These are phyloP conservation scores for Cystobasidiopsis lactophilus DNA, from an alignment of 768 basidiomycete species.

Conservation along the genomic window DNA sequence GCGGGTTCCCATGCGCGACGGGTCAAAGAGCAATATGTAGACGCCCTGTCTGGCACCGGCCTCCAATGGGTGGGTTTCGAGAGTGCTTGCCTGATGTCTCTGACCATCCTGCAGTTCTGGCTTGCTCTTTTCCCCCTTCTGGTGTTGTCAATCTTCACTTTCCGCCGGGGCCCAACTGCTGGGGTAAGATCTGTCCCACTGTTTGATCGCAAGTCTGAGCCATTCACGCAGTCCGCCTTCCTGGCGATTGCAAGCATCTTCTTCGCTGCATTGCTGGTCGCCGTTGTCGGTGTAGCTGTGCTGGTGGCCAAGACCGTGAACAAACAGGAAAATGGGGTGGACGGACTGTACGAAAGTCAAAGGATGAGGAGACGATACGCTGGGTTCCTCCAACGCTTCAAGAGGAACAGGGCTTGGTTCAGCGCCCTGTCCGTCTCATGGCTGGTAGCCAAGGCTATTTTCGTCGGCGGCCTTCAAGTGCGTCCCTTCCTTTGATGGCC, in stretches of 20 bases:
- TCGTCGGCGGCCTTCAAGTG: constrained; percentile 9
- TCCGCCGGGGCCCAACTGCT: background rate
- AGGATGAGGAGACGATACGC: constrained; percentile 1
- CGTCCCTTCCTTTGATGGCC: background rate
- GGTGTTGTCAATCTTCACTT: constrained; percentile 2
- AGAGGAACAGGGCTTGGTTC: constrained; percentile 3
- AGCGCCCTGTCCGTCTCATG: background rate
- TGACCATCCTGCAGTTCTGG: too few species aligned
- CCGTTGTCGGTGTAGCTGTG: constrained; percentile 1
- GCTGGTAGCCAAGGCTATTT: constrained; percentile 3
- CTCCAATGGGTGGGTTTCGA: constrained; percentile 4
- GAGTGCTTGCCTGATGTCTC: too few species aligned
- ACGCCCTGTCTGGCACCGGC: background rate
- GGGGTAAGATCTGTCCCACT: background rate
- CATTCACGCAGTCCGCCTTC: background rate
- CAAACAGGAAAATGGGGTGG: background rate
- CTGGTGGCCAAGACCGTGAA: constrained; percentile 1
- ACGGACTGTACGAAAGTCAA: background rate
- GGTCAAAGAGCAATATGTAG: background rate
- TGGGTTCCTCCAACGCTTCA: constrained; percentile 7
- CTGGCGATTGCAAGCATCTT: constrained; percentile 3
- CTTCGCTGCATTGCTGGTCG: constrained; percentile 5
- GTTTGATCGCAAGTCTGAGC: background rate
- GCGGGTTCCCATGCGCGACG: background rate
- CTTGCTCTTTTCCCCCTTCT: constrained; percentile 5